Conservation (phyloP, 495 filamentous ascomycete species). For the Xanthoparmelia taractica region DNA sequence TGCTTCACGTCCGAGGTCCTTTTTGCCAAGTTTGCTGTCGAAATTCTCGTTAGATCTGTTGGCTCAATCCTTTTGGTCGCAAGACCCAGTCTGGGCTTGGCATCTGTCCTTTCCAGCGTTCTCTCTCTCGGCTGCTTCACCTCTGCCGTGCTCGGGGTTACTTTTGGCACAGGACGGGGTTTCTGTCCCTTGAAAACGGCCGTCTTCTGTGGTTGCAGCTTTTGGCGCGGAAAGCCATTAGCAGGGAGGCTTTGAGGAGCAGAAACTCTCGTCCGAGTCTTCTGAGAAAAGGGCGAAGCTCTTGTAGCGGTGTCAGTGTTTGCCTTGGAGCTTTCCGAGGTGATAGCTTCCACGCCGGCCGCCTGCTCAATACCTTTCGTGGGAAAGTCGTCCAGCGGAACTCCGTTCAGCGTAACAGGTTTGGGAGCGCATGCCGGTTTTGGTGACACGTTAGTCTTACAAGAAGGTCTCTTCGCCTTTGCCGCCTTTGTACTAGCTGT, state of each 20-base stretch:
- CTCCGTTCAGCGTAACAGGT: constrained; percentile 15
- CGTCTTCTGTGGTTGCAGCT: not conserved
- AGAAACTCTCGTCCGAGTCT: constrained; percentile 8
- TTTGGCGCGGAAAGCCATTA: constrained; percentile 7
- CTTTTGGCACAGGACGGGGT: not conserved
- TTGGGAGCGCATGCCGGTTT: not conserved
- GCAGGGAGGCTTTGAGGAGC: constrained; percentile 8
- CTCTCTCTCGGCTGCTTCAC: constrained; percentile 4
- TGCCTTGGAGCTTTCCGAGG: constrained; percentile 1
- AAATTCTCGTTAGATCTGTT: not conserved
- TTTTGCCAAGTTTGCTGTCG: not conserved
- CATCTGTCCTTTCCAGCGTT: not conserved
- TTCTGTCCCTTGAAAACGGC: not conserved
- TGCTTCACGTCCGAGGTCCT: constrained; percentile 1
- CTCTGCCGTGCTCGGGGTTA: not conserved
- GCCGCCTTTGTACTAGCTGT: constrained; percentile 2
- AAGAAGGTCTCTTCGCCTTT: not conserved
- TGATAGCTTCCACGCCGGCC: not conserved
- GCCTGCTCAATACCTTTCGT: constrained; percentile 11
- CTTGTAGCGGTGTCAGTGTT: constrained; percentile 5
- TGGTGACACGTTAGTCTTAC: not conserved
- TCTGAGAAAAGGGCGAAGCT: constrained; percentile 8
- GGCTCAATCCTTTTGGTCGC: not conserved
- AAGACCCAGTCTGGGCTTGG: not conserved
- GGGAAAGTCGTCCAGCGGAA: constrained; percentile 12